Evolutionary conservation across 2,329 filamentous ascomycete genomes (phyloP).

Genomic region (Sordariomycetes sp.): DNA sequence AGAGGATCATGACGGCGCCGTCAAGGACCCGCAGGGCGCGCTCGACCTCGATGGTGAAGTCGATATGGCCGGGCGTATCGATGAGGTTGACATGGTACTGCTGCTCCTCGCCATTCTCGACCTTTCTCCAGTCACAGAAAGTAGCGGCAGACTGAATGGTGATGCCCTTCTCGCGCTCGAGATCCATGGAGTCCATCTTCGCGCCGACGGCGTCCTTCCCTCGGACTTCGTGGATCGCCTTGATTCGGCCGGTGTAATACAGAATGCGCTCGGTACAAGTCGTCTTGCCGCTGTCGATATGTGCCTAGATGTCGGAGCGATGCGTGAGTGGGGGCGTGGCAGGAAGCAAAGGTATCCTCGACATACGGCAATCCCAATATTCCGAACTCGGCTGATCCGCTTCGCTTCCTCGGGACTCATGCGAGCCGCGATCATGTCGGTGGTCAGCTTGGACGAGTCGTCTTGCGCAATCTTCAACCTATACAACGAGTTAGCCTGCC

Average conservation of each 20-base stretch:
- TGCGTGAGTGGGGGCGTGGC: background rate
- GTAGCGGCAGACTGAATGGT: conserved; percentile 97
- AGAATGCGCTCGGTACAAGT: conserved; percentile 93
- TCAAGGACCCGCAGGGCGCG: conserved; percentile 88
- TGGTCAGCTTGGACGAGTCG: conserved; percentile 38
- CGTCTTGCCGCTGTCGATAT: conserved; percentile 98
- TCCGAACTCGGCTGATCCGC: conserved; percentile 72
- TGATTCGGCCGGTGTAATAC: conserved; percentile 96
- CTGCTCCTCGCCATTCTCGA: conserved; percentile 72
- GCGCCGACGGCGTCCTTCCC: conserved; percentile 91
- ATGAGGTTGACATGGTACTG: conserved; percentile 98
- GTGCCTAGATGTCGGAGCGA: conserved; percentile 50
- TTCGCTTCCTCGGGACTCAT: conserved; percentile 70
- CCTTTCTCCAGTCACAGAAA: conserved; percentile 95
- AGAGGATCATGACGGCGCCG: conserved; percentile 96
- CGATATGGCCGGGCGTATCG: conserved; percentile 95
- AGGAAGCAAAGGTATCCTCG: background rate
- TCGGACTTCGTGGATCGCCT: conserved; percentile 92
- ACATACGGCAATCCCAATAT: conserved; percentile 92
- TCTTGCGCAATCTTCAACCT: conserved; percentile 43
- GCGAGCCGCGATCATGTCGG: conserved; percentile 61
- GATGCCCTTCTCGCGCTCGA: conserved; percentile 87
- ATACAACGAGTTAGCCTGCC: background rate
- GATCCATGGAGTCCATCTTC: conserved; percentile 99
- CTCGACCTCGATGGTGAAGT: conserved; percentile 98